phyloP scores from a whole-genome alignment of 2,329 filamentous ascomycete species.

The Myriosclerotinia scirpicola region DNA sequence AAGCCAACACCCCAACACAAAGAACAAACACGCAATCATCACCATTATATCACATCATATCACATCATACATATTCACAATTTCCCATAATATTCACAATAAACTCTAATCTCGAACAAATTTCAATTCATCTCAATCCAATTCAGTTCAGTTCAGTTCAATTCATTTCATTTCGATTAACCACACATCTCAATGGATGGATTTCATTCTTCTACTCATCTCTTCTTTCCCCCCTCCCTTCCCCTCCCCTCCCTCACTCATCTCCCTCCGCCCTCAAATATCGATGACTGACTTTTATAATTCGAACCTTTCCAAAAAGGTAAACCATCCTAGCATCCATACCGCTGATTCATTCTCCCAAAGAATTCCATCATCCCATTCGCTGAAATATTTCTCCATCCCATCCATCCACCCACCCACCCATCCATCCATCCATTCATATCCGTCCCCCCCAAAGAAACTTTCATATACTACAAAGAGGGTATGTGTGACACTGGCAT shows the following conservation, averaged over 20 bases:
- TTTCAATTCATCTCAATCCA: neutral
- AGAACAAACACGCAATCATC: too few relatives aligned
- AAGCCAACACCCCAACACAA: too few relatives aligned
- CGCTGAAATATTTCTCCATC: neutral
- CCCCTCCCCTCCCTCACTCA: neutral
- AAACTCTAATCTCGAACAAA: neutral
- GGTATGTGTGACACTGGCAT: neutral
- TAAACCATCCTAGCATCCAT: neutral
- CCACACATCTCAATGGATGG: neutral
- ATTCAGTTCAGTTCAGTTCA: neutral
- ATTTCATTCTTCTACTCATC: neutral
- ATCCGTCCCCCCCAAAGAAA: neutral
- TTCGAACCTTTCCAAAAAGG: constrained; percentile 6
- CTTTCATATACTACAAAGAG: constrained; percentile 9
- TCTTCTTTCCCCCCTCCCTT: neutral
- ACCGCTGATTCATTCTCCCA: neutral
- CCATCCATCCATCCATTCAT: neutral
- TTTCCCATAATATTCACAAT: neutral
- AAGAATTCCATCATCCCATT: neutral
- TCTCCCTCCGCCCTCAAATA: neutral
- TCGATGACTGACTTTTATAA: neutral
- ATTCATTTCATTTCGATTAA: neutral
- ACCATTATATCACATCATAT: too few relatives aligned
- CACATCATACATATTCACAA: neutral
- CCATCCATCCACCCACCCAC: neutral